Base-by-base conservation (phyloP, 805 yeast species). In the Ascoidea asiatica region DNA sequence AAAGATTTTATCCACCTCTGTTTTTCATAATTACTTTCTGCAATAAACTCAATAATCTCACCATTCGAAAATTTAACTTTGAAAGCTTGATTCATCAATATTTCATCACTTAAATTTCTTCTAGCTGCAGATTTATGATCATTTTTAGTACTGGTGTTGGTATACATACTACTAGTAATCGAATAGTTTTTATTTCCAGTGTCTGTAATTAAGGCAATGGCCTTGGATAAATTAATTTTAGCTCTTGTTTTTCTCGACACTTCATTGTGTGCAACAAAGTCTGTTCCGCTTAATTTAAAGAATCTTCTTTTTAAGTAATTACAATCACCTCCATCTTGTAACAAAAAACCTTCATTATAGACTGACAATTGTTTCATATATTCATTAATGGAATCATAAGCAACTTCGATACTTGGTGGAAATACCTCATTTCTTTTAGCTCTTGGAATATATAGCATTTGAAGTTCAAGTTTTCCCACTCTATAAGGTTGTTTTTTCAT, bases 281-380 rank as follows among this genome's bases (percentile, higher is more conserved):
- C 75, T 6, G 78, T 72, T 0, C 90, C 95, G 40, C 72, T 66
- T n/a, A 89, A 66, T 50, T 73, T 79, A 64, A 81, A 87, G 62
- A 62, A 85, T 46, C 97, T 70, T 51, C 82, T 74, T 52, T 83
- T 75, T 78, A 89, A 76, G 22, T 69, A 65, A 15, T 70, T 73
- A 52, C 92, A 74, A 63, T 89, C 97, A 7, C 97, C 97, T 18
- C 97, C 97, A 55, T 81, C 86, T 62, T 89, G 97, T 53, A 77
- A 76, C 63, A 90, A 64, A 54, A 66, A 79, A 0, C 97, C 97
- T 56, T 82, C 81, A 54, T 65, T 64, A 1, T 43, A 45, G 18
- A 66, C 52, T 5, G 51, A 41, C 50, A 64, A 55, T 44, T 67
- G 70, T 33, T 56, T 56, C 17, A 55, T 54, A 19, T 63, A 57